phyloP scores from a whole-genome alignment of 495 filamentous ascomycete species.

The Letharia columbiana region DNA sequence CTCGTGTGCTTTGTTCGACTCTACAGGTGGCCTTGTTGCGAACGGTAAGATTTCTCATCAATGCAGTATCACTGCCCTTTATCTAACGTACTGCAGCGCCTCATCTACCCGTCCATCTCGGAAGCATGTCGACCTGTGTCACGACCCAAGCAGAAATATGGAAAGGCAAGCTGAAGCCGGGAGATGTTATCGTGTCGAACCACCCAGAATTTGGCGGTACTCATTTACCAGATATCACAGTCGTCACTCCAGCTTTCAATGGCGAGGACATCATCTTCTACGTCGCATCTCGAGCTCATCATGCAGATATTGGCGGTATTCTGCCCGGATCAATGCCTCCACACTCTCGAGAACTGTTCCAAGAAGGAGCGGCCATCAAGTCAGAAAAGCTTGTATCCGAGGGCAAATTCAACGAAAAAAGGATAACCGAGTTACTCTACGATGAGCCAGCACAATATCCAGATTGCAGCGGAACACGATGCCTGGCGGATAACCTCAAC shows the following conservation, averaged over 20 bases:
- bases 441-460: slow-evolving; percentile 76
- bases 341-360: slow-evolving; percentile 82
- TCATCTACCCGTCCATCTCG: slow-evolving; percentile 87
- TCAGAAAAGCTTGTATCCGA: slow-evolving; percentile 89
- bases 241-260: slow-evolving; percentile 85
- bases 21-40: slow-evolving; percentile 81
- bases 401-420: slow-evolving; percentile 79
- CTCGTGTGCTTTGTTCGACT: slow-evolving; percentile 90
- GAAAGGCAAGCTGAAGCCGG: slow-evolving; percentile 77
- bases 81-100: slow-evolving; percentile 45
- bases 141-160: slow-evolving; percentile 89
- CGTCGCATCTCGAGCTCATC: slow-evolving; percentile 89
- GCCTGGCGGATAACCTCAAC: slow-evolving; percentile 88
- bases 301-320: slow-evolving; percentile 95
- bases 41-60: slow-evolving; percentile 54
- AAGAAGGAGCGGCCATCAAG: slow-evolving; percentile 92
- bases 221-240: slow-evolving; percentile 86
- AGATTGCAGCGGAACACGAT: slow-evolving; percentile 82
- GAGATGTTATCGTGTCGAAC: slow-evolving; percentile 92
- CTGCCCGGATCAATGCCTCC: slow-evolving; percentile 96
- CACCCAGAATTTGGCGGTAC: slow-evolving; percentile 91
- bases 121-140: slow-evolving; percentile 92
- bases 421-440: slow-evolving; percentile 75
- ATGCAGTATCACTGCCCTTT: neutral
- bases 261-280: slow-evolving; percentile 92